These are phyloP conservation scores for Cenchrus purpureus DNA, from an alignment of 176 grass and related monocot genomes.

Conservation along the genomic window DNA sequence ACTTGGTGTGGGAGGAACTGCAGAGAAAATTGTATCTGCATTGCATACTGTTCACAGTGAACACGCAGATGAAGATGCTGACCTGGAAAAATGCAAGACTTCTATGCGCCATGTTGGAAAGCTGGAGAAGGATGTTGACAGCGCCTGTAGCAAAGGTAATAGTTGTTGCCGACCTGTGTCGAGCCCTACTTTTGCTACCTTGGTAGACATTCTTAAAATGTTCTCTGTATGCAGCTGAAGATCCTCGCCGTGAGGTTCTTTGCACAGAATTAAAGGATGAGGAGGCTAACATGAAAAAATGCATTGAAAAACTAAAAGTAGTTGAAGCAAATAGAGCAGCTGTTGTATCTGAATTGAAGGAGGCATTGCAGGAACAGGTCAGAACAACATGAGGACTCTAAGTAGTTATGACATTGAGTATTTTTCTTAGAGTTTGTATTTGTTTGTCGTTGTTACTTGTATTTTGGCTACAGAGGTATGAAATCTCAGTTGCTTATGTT, in stretches of 20 bases:
- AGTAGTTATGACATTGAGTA: background rate
- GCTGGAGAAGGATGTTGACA: constrained; percentile 81
- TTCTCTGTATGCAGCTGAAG: constrained; percentile 60
- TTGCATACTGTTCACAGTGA: constrained; percentile 71
- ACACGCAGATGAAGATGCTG: constrained; percentile 60
- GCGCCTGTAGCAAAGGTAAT: constrained; percentile 70
- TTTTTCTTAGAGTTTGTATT: constrained; percentile 27
- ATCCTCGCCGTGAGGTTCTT: constrained; percentile 67
- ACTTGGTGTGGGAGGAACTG: constrained; percentile 74
- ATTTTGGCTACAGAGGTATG: constrained; percentile 24
- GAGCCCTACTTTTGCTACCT: constrained; percentile 14
- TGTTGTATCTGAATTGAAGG: constrained; percentile 83
- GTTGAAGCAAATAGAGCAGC: constrained; percentile 73
- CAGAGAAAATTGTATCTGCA: constrained; percentile 90
- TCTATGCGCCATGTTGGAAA: constrained; percentile 67
- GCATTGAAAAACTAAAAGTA: constrained; percentile 81
- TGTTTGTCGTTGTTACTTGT: constrained; percentile 19
- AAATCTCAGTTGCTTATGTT: constrained; percentile 48
- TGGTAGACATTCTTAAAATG: constrained; percentile 43
- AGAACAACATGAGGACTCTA: constrained; percentile 10
- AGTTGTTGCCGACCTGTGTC: constrained; percentile 26
- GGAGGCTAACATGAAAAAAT: constrained; percentile 69
- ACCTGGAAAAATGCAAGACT: constrained; percentile 83
- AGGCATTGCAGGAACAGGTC: constrained; percentile 91
- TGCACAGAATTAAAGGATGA: constrained; percentile 72